Evolutionary conservation across 148 eudicot species (phyloP).

Genomic region (Limonium bicolor): DNA sequence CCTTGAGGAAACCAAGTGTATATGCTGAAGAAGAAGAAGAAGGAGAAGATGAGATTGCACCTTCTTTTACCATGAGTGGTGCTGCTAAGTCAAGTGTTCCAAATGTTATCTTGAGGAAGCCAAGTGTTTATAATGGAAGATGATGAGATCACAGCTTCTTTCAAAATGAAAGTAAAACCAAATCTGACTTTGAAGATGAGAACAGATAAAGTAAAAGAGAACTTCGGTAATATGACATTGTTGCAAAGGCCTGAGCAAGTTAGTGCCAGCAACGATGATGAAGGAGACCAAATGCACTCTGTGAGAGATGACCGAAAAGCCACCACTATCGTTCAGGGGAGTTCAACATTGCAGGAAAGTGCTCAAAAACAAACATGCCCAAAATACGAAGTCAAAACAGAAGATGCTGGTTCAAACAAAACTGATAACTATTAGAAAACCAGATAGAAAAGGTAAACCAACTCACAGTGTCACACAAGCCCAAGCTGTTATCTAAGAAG

Average conservation of each 20-base stretch:
- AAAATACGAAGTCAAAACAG: background rate
- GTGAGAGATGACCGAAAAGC: slow-evolving; percentile 4
- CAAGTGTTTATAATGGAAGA: slow-evolving; percentile 43
- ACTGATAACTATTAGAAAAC: slow-evolving; percentile 1
- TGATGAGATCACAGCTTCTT: slow-evolving; percentile 22
- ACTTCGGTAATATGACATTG: slow-evolving; percentile 66
- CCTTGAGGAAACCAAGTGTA: slow-evolving; percentile 59
- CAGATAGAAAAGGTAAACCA: slow-evolving; percentile 9
- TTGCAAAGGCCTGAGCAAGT: slow-evolving; percentile 55
- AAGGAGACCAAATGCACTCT: slow-evolving; percentile 12
- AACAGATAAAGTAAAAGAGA: slow-evolving; percentile 43
- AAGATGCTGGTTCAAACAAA: slow-evolving; percentile 9
- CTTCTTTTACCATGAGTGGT: slow-evolving; percentile 19
- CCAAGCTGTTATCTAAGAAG: slow-evolving; percentile 16
- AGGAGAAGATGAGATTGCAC: slow-evolving; percentile 33
- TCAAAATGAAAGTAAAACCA: slow-evolving; percentile 37
- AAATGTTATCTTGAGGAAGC: slow-evolving; percentile 66
- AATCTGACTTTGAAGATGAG: slow-evolving; percentile 53
- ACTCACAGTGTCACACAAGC: slow-evolving; percentile 27
- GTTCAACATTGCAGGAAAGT: too few species aligned
- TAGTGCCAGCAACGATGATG: slow-evolving; percentile 12
- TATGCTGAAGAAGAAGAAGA: slow-evolving; percentile 44
- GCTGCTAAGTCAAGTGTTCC: slow-evolving; percentile 33
- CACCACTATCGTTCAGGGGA: background rate
- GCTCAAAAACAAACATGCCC: background rate